Percentiles rank a stretch among this genome's conserved stretches.
Evolutionary conservation across 2,329 filamentous ascomycete genomes (phyloP).

Genomic region (Talaromyces islandicus): DNA sequence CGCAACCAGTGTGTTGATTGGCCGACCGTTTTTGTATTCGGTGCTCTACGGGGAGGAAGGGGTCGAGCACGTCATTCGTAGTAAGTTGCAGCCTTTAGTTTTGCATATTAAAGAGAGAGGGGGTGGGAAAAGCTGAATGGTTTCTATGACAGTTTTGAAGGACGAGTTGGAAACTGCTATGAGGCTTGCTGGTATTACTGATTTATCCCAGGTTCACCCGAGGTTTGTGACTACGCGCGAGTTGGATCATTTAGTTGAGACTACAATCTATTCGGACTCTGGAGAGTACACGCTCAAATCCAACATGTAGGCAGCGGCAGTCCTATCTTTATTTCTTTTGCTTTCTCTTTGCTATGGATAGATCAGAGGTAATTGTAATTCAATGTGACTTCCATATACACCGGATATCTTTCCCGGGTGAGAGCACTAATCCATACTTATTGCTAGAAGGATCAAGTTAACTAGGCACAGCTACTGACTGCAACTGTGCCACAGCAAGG

Average conservation of each 20-base stretch:
- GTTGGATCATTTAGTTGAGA: not conserved
- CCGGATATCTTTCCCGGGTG: not conserved
- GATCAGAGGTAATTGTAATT: not conserved
- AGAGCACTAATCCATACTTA: not conserved
- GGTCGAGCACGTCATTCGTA: slow-evolving; percentile 60
- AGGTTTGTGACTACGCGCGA: slow-evolving; percentile 59
- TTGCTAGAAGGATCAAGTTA: not conserved
- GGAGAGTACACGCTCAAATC: not conserved
- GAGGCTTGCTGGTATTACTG: slow-evolving; percentile 68
- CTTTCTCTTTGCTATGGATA: not conserved
- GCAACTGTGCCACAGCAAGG: not conserved
- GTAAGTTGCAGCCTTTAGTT: slow-evolving; percentile 32
- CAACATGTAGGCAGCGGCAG: not conserved
- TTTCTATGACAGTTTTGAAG: slow-evolving; percentile 48
- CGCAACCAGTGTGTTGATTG: slow-evolving; percentile 74
- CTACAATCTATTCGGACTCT: not conserved
- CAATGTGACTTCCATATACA: not conserved
- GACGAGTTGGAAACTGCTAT: slow-evolving; percentile 62
- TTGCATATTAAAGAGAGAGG: not conserved
- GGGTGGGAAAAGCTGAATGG: not conserved
- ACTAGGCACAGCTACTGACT: not conserved
- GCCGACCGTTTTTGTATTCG: slow-evolving; percentile 70
- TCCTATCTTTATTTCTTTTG: too few species aligned
- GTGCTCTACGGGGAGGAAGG: slow-evolving; percentile 59
- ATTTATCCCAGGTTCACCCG: slow-evolving; percentile 64